Conservation (phyloP, 2,329 filamentous ascomycete species). For the Curvularia verruculosa region DNA sequence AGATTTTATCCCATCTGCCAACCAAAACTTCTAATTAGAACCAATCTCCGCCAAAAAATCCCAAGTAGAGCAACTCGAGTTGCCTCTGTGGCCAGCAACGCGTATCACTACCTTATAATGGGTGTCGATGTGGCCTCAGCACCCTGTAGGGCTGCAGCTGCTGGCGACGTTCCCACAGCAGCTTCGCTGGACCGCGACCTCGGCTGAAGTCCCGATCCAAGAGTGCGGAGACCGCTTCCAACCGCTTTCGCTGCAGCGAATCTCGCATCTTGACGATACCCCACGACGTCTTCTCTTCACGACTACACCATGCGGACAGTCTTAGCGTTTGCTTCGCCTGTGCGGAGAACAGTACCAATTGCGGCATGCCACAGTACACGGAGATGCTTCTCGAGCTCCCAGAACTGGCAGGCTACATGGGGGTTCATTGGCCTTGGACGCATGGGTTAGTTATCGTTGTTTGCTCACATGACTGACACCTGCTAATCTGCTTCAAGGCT, state of each 20-base stretch:
- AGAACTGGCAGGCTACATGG: constrained; percentile 53
- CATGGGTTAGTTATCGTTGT: constrained; percentile 52
- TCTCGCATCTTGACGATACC: constrained; percentile 25
- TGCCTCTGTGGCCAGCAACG: constrained; percentile 1
- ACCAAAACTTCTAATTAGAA: constrained; percentile 8
- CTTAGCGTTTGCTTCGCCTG: constrained; percentile 37
- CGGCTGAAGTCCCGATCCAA: constrained; percentile 37
- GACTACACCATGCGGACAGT: constrained; percentile 37
- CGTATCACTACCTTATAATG: constrained; percentile 10
- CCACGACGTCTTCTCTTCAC: constrained; percentile 22
- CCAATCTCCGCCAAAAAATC: constrained; percentile 15
- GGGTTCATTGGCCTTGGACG: constrained; percentile 59
- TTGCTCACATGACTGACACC: constrained; percentile 30
- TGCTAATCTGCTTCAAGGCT: constrained; percentile 57
- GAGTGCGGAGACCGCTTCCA: constrained; percentile 42
- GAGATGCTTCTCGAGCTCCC: constrained; percentile 54
- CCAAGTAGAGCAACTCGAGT: constrained; percentile 13
- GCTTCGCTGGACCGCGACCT: constrained; percentile 35
- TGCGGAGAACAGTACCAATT: constrained; percentile 29
- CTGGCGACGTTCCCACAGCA: constrained; percentile 8
- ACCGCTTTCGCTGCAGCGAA: constrained; percentile 30
- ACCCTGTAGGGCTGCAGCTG: constrained; percentile 6
- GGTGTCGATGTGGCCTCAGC: constrained; percentile 1
- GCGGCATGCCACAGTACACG: constrained; percentile 32
- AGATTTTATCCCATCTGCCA: constrained; percentile 17